Evolutionary conservation across 805 yeast genomes (phyloP).

Genomic region (Lipomyces sp.): DNA sequence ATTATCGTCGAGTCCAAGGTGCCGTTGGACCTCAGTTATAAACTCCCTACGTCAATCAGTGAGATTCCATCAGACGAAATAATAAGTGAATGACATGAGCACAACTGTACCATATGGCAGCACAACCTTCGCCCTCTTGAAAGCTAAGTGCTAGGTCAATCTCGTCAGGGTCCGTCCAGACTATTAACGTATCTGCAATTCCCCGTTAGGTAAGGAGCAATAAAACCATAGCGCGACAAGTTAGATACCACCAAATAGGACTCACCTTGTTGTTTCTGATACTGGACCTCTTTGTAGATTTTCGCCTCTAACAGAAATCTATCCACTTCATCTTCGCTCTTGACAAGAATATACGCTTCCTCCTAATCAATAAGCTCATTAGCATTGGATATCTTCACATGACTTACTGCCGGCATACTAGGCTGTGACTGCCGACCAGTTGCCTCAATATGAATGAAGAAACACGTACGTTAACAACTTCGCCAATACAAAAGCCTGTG

Average conservation of each 20-base stretch:
- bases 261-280: conserved; percentile 77
- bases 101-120: conserved; percentile 58
- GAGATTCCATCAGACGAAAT: conserved; percentile 43
- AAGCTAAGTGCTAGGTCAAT: conserved; percentile 75
- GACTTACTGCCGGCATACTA: not conserved
- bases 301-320: conserved; percentile 65
- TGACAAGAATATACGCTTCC: conserved; percentile 65
- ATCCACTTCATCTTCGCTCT: conserved; percentile 66
- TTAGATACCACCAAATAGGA: not conserved
- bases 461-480: conserved; percentile 48
- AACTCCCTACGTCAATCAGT: conserved; percentile 53
- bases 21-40: conserved; percentile 36
- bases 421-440: not conserved
- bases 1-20: conserved; percentile 37
- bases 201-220: not conserved
- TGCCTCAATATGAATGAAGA: not conserved
- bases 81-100: not conserved
- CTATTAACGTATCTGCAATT: conserved; percentile 75
- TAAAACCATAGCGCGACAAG: not conserved
- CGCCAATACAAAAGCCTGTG: conserved; percentile 87
- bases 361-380: conserved; percentile 22
- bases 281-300: conserved; percentile 77
- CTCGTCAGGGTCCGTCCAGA: conserved; percentile 83
- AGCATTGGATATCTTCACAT: not conserved
- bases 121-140: conserved; percentile 90